Conservation (phyloP, 345 rosid species). For the Moricandia arvensis region DNA sequence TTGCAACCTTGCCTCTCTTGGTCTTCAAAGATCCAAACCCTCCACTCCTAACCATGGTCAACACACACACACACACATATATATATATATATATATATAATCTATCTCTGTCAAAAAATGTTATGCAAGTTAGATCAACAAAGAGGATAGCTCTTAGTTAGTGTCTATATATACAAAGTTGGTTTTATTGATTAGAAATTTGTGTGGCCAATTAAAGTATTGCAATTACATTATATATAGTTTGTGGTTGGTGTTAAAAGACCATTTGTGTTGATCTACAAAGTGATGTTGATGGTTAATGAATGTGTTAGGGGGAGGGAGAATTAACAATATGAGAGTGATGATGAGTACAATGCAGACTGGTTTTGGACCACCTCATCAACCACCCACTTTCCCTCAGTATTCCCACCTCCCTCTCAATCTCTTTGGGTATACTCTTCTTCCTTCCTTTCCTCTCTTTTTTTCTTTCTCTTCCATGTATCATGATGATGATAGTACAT, state of each 20-base stretch:
- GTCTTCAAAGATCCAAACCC: slow-evolving; percentile 95
- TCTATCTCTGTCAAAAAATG: not conserved
- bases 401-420: slow-evolving; percentile 78
- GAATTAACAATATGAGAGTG: slow-evolving; percentile 58
- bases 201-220: not conserved
- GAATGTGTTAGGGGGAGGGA: slow-evolving; percentile 38
- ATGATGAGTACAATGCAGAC: slow-evolving; percentile 64
- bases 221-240: slow-evolving; percentile 9
- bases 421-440: slow-evolving; percentile 54
- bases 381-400: slow-evolving; percentile 77
- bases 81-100: too few species aligned
- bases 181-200: not conserved
- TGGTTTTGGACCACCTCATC: slow-evolving; percentile 51
- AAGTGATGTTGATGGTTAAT: not conserved
- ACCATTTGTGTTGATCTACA: slow-evolving; percentile 3
- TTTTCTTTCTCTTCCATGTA: not conserved
- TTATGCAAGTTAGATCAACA: slow-evolving; percentile 8
- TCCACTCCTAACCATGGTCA: slow-evolving; percentile 86
- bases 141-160: not conserved
- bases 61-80: too few species aligned
- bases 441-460: not conserved
- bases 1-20: slow-evolving; percentile 89
- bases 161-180: too few species aligned
- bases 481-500: slow-evolving; percentile 1
- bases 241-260: slow-evolving; percentile 14